Base-by-base conservation (phyloP, 805 yeast genomes). In the Candida chauliodis region DNA sequence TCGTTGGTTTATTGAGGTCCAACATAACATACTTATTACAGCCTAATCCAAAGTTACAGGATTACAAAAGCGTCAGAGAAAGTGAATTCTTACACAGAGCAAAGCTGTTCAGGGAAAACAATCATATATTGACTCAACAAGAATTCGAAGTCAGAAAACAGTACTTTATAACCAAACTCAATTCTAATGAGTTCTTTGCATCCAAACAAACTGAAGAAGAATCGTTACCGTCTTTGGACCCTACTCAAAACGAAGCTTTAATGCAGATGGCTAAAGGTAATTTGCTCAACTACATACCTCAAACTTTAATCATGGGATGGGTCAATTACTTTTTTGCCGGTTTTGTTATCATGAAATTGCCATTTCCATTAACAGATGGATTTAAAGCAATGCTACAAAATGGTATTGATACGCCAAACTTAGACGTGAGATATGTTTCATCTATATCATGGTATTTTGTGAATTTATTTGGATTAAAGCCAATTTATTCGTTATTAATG, bases 391-490 rank as follows among this genome's bases (percentile, higher is more conserved):
- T 93, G 95, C 63, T 93, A 30, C 99, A 93, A 61, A 78, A 76
- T 20, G 95, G 97, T 6, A 83, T 93, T 10, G 74, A 71, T 41
- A 89, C 98, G 0, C 73, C 81, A 1, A 95, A 91, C 51, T 68
- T 93, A 41, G 93, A 90, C 55, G 96, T 82, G 7, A 69, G 95
- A 19, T 93, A 95, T 79, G 98, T 93, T 13, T 82, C 93, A 25
- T 81, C 96, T 2, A 83, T 93, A 15, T 88, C 97, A 4, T 93
- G 98, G 98, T 93, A 91, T 58, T 86, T 93, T 58, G 84, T 91
- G 38, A 85, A 88, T 39, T 76, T 88, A 44, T 59, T 90, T 36
- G 98, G 98, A 20, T 71, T 93, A 43, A 76, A 78, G 48, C 84
- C 96, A 0, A 80, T 93, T 1, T 84, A 82, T 56, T 74, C 84